phyloP scores from a whole-genome alignment of 2,329 filamentous ascomycete species.

The Aspergillus spinulosporus region DNA sequence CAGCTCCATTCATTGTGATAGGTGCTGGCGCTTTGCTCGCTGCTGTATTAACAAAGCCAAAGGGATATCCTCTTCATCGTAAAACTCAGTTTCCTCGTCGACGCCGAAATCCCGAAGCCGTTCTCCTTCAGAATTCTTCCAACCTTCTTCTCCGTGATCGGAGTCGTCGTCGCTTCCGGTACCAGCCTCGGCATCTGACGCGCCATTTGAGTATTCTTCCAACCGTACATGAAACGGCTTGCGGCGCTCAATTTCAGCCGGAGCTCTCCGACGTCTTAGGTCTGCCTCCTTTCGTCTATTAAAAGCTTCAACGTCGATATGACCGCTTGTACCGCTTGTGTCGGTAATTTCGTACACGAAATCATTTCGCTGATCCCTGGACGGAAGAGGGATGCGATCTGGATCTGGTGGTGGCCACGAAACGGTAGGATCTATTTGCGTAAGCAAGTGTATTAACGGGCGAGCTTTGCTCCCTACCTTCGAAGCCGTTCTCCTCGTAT shows the following conservation, averaged over 20 bases:
- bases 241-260: slow-evolving; percentile 37
- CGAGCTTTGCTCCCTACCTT: slow-evolving; percentile 43
- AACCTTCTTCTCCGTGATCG: slow-evolving; percentile 58
- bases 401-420: slow-evolving; percentile 53
- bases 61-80: slow-evolving; percentile 63
- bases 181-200: slow-evolving; percentile 21
- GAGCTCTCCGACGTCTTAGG: slow-evolving; percentile 44
- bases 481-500: slow-evolving; percentile 63
- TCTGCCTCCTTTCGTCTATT: slow-evolving; percentile 56
- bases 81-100: slow-evolving; percentile 65
- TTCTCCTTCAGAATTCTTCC: slow-evolving; percentile 64
- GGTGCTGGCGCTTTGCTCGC: slow-evolving; percentile 24
- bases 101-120: slow-evolving; percentile 64
- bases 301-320: slow-evolving; percentile 55
- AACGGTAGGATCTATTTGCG: slow-evolving; percentile 33
- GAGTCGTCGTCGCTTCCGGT: slow-evolving; percentile 23
- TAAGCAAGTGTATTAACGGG: slow-evolving; percentile 3
- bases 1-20: neutral
- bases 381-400: slow-evolving; percentile 47
- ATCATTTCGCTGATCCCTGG: slow-evolving; percentile 14
- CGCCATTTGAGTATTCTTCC: slow-evolving; percentile 19
- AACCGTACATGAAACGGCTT: slow-evolving; percentile 45
- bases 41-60: slow-evolving; percentile 55
- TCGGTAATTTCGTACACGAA: slow-evolving; percentile 30
- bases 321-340: slow-evolving; percentile 26